A percentile compares a stretch with the other conserved stretches of the same genome.
Evolutionary conservation across 257 asterid species (phyloP).

Genomic region (Solanum infundibuliforme): DNA sequence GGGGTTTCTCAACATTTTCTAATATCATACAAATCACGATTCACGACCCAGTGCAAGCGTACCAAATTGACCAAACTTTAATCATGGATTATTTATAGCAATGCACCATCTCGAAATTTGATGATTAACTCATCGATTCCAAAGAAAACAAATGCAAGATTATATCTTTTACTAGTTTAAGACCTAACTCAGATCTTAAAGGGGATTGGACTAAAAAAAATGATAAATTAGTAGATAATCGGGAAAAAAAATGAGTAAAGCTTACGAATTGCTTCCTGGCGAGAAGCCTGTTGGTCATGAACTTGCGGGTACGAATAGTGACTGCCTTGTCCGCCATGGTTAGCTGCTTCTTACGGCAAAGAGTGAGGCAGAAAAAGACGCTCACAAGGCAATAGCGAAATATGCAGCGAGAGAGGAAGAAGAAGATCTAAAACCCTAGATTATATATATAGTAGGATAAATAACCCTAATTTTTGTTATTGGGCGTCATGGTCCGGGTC

Average conservation of each 20-base stretch:
- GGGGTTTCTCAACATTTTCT: background rate
- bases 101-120: background rate
- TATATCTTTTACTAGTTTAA: background rate
- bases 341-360: background rate
- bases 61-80: background rate
- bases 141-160: background rate
- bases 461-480: background rate
- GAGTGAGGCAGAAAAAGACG: background rate
- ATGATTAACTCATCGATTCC: background rate
- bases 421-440: background rate
- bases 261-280: slow-evolving; percentile 12
- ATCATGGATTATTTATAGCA: background rate
- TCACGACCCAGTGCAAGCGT: background rate
- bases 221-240: background rate
- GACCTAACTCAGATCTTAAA: background rate
- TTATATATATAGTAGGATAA: background rate
- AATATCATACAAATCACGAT: background rate
- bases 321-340: slow-evolving; percentile 12
- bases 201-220: background rate
- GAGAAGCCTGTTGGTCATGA: slow-evolving; percentile 16
- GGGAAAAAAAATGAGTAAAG: background rate
- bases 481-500: background rate
- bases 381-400: background rate
- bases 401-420: background rate
- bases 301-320: slow-evolving; percentile 12